Evolutionary conservation across 2,329 filamentous ascomycete genomes (phyloP), one percentile per base, ranked within the genome.

Genomic region (Fusarium nelsonii): DNA sequence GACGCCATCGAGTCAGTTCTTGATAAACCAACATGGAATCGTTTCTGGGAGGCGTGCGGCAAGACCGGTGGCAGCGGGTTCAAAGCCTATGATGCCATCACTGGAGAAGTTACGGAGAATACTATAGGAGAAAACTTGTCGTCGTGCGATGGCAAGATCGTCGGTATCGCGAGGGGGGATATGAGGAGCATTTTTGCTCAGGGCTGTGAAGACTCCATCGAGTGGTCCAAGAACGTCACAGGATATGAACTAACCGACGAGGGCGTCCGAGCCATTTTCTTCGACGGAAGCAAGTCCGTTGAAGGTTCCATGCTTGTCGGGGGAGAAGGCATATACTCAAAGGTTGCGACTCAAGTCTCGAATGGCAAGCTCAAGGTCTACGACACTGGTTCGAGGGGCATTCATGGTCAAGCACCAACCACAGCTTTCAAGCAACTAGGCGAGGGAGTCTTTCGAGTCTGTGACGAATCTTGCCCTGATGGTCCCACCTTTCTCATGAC

Each of bases 351-450:
- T 69, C 88, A 91, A 76, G 78, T 90, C 6, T 88, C 86, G 0
- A 79, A 79, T 6, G 88, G 87, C 3, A 83, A 78, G 49, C 74
- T 90, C 45, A 90, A 89, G 74, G 84, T 88, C 6, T 91, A 85
- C 72, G 89, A 91, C 69, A 87, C 87, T 0, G 88, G 88, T 4
- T 85, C 88, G 0, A 78, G 88, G 48, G 88, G 88, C 2, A 90
- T 91, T 26, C 89, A 91, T 68, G 89, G 89, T 0, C 87, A 90
- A 73, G 87, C 89, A 9, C 87, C 88, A 0, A 87, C 84, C 0
- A 82, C 84, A 1, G 88, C 88, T 0, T 91, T 90, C 80, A 86
- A 85, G 63, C 82, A 76, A 0, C 79, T 91, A 1, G 88, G 88
- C 2, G 88, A 91, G 75, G 89, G 89, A 3, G 89, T 91, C 1